phyloP scores from a whole-genome alignment of 768 basidiomycete species.

The Russula lepida region DNA sequence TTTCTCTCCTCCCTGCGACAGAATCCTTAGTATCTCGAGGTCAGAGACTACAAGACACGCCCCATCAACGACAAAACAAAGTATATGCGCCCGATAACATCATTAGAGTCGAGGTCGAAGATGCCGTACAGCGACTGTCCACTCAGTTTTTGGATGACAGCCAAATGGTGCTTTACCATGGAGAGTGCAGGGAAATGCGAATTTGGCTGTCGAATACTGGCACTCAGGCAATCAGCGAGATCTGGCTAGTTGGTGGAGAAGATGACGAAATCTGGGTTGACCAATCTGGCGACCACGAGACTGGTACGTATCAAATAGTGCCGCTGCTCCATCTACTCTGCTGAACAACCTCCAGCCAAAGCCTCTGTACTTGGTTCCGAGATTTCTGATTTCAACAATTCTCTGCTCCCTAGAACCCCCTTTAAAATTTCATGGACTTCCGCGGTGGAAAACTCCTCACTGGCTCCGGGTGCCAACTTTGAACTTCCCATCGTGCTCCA shows the following conservation, averaged over 20 bases:
- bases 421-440: conserved; percentile 35
- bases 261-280: conserved; percentile 58
- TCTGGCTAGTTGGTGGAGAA: conserved; percentile 59
- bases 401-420: conserved; percentile 41
- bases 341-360: conserved; percentile 1
- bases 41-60: conserved; percentile 65
- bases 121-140: conserved; percentile 55
- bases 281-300: conserved; percentile 21
- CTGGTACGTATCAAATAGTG: conserved; percentile 7
- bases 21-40: conserved; percentile 70
- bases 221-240: conserved; percentile 45
- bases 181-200: conserved; percentile 50
- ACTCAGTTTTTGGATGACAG: conserved; percentile 49
- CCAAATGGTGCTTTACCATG: conserved; percentile 48
- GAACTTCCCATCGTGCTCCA: conserved; percentile 49
- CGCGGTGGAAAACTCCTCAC: conserved; percentile 21
- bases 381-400: conserved; percentile 43
- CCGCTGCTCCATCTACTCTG: not conserved
- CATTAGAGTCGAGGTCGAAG: conserved; percentile 53
- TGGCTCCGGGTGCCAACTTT: conserved; percentile 42
- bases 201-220: conserved; percentile 66
- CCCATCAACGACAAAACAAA: conserved; percentile 54
- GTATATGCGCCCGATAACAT: conserved; percentile 64
- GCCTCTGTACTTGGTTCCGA: conserved; percentile 27
- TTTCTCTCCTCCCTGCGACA: conserved; percentile 56